Base-by-base conservation (phyloP, 306 rosid species). In the Vigna angularis region DNA sequence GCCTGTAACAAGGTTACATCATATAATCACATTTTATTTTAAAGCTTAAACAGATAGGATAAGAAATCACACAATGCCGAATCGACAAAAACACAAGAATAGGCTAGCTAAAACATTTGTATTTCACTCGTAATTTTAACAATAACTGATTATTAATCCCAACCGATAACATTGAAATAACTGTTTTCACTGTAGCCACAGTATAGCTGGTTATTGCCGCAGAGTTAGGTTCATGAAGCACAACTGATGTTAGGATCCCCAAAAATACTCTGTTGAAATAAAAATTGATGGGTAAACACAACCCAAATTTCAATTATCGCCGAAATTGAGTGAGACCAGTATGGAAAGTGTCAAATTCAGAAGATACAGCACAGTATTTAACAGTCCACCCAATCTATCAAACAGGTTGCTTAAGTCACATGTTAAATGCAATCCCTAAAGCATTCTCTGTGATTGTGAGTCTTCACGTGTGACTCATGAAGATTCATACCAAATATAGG, bases 391-490 rank as follows among this genome's bases (percentile, higher is more conserved):
- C 44, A 57, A 57, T 24, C 30, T n/a, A 75, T 53, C 40, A 15
- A 1, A 62, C 71, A 6, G 40, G 34, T 48, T 65, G 50, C 55
- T 48, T 52, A 70, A 64, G 55, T 58, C 34, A 55, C 6, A 70
- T 26, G 66, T 72, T 53, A 50, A 64, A 44, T 44, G 13, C 34
- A 66, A 12, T 66, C 11, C 72, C 75, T 24, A 24, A 65, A 66
- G 28, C 55, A 40, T 51, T 59, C 55, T 69, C 64, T 9, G 44
- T 12, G 75, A 80, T 26, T 38, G 38, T 38, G n/a, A n/a, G 10
- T 1, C 71, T 40, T 26, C 71, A 74, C 53, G 36, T 32, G 69
- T 48, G 64, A 65, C 40, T 64, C 69, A 26, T n/a, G 67, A 69
- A 50, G 53, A 20, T 76, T 50, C 34, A 16, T 64, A 76, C 44